Evolutionary conservation across 768 basidiomycete species (phyloP).

Genomic region (Boletus rex-veris): DNA sequence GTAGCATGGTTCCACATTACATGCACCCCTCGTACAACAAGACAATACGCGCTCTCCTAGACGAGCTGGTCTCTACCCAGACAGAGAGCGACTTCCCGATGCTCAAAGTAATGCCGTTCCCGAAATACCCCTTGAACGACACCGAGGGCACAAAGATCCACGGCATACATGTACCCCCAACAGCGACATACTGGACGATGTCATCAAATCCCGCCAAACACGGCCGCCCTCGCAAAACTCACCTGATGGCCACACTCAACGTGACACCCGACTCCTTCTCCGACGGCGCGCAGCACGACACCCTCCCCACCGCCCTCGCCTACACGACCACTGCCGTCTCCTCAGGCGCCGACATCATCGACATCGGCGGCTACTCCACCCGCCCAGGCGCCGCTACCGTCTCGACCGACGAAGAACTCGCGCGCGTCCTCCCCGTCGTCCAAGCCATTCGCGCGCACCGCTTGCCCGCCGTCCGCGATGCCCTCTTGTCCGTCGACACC

Average conservation of each 20-base stretch:
- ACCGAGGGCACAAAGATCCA: conserved; percentile 4
- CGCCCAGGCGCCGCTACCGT: conserved; percentile 75
- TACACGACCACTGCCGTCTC: conserved; percentile 49
- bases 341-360: conserved; percentile 73
- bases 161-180: conserved; percentile 18
- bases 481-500: conserved; percentile 28
- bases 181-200: conserved; percentile 22
- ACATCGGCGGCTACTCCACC: conserved; percentile 93
- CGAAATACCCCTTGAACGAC: conserved; percentile 42
- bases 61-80: conserved; percentile 33
- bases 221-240: conserved; percentile 41
- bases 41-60: conserved; percentile 46
- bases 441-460: conserved; percentile 46
- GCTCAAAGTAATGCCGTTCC: conserved; percentile 74
- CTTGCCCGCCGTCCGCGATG: conserved; percentile 5
- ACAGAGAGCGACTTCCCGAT: conserved; percentile 44
- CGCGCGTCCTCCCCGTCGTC: conserved; percentile 72
- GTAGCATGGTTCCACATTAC: conserved; percentile 77
- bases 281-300: conserved; percentile 24
- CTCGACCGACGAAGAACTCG: conserved; percentile 62
- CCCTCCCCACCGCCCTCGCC: conserved; percentile 48
- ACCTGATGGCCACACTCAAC: conserved; percentile 81
- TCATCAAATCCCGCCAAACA: conserved; percentile 18
- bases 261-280: conserved; percentile 1
- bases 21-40: conserved; percentile 58